These are phyloP conservation scores for Pseudogymnoascus sp. DNA, from an alignment of 2,329 filamentous ascomycete genomes.

Conservation along the genomic window DNA sequence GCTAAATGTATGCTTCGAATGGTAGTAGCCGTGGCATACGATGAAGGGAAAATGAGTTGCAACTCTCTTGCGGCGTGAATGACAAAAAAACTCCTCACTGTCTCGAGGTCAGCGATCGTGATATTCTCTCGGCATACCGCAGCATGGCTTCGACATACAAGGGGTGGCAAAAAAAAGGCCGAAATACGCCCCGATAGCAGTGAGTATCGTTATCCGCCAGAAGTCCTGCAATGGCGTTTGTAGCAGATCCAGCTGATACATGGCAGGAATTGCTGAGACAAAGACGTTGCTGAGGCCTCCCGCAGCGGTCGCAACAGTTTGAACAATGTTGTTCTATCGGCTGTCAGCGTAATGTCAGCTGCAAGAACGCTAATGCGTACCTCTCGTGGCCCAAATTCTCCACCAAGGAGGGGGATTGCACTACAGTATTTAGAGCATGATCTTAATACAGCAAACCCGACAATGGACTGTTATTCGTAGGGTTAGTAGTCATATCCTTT, in stretches of 20 bases:
- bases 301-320: constrained; percentile 37
- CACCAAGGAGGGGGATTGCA: neutral
- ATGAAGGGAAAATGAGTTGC: constrained; percentile 35
- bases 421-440: neutral
- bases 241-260: constrained; percentile 36
- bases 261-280: constrained; percentile 36
- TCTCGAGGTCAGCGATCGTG: constrained; percentile 26
- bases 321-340: constrained; percentile 39
- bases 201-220: constrained; percentile 13
- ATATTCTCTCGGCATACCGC: neutral
- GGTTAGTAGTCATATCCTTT: neutral
- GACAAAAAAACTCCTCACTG: constrained; percentile 38
- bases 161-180: constrained; percentile 29
- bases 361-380: neutral
- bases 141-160: neutral
- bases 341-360: constrained; percentile 31
- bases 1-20: constrained; percentile 37
- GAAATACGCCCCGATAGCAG: constrained; percentile 24
- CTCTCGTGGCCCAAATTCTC: neutral
- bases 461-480: neutral
- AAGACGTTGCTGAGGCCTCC: constrained; percentile 37
- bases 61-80: constrained; percentile 29
- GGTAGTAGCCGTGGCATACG: constrained; percentile 37
- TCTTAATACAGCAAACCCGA: constrained; percentile 3
- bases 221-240: constrained; percentile 14